A percentile compares a stretch with the other conserved stretches of the same genome.
Conservation (phyloP, 2,329 filamentous ascomycete genomes). For the Fusarium sp. region DNA sequence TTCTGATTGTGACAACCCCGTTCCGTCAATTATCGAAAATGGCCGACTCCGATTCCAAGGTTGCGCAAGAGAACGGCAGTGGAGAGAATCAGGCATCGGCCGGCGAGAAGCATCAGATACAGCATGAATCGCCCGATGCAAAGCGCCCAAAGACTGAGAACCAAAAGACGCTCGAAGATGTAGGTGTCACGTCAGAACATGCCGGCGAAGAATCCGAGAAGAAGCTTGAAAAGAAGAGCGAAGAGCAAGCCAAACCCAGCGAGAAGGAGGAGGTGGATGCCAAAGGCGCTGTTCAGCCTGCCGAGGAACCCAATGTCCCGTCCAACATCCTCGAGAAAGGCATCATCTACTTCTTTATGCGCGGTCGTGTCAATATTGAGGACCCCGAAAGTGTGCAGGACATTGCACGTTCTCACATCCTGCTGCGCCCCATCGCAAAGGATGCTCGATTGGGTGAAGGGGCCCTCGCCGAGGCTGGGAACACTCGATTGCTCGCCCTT, state of each 20-base stretch:
- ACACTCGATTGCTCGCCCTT: slow-evolving; percentile 79
- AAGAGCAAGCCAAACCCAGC: background rate
- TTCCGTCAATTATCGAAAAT: slow-evolving; percentile 16
- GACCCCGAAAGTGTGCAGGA: slow-evolving; percentile 77
- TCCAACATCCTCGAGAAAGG: slow-evolving; percentile 83
- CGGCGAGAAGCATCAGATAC: slow-evolving; percentile 47
- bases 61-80: slow-evolving; percentile 14
- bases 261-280: slow-evolving; percentile 15
- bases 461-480: slow-evolving; percentile 62
- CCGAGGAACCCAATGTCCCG: slow-evolving; percentile 49
- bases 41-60: slow-evolving; percentile 18
- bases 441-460: slow-evolving; percentile 71
- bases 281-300: slow-evolving; percentile 34
- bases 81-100: slow-evolving; percentile 19
- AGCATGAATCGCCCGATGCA: slow-evolving; percentile 40
- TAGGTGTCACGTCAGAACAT: slow-evolving; percentile 9
- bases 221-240: slow-evolving; percentile 12
- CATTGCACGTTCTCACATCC: slow-evolving; percentile 81
- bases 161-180: slow-evolving; percentile 41
- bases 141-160: slow-evolving; percentile 44
- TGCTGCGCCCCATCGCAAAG: slow-evolving; percentile 78
- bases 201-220: slow-evolving; percentile 4
- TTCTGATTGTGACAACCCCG: background rate
- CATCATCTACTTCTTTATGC: slow-evolving; percentile 91
- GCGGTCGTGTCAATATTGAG: slow-evolving; percentile 79